Base-by-base conservation (phyloP, 179 eudicot genomes). In the Drosera spatulata region DNA sequence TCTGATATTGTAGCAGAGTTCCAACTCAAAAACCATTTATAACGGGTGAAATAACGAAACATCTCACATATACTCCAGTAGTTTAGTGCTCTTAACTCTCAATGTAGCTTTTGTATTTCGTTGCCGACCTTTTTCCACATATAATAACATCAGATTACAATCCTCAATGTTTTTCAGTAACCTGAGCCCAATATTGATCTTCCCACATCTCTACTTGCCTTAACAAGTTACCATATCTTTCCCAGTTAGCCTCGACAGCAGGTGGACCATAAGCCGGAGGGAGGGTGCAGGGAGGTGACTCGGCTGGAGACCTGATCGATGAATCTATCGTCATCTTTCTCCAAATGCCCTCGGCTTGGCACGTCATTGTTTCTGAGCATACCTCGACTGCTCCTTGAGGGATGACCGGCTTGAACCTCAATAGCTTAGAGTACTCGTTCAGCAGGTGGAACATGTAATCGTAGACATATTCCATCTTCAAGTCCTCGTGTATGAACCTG, bases 211-310 rank as follows among this genome's bases (percentile, higher is more conserved):
- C 75, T 2, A 79, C 77, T 46, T 75, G 60, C 61, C 60, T 61
- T 7, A 54, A 58, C 46, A 75, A 48, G 10, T 66, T 62, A 2
- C 45, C 55, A 39, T 75, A 66, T 37, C 33, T 50, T 7, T 43
- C 67, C 42, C 63, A 50, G 47, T 53, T 61, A 6, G 57, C 62
- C 13, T 52, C 39, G 10, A 79, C 65, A 13, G 53, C 61, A 2
- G 37, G 51, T 60, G 77, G 66, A 60, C 68, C 59, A 64, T 66
- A 72, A 11, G 82, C 68, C 7, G 73, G 73, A 38, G 80, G 83
- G 55, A 79, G 10, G 33, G 61, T 42, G 50, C 83, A 79, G 22
- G 83, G 83, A 43, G 53, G 83, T 33, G 58, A 70, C 50, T 67
- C 64, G 43, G 59, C 48, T 11, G 80, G 75, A 43, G 65, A 50